Evolutionary conservation across 2,329 filamentous ascomycete genomes (phyloP).

Genomic region (Colletotrichum horii): DNA sequence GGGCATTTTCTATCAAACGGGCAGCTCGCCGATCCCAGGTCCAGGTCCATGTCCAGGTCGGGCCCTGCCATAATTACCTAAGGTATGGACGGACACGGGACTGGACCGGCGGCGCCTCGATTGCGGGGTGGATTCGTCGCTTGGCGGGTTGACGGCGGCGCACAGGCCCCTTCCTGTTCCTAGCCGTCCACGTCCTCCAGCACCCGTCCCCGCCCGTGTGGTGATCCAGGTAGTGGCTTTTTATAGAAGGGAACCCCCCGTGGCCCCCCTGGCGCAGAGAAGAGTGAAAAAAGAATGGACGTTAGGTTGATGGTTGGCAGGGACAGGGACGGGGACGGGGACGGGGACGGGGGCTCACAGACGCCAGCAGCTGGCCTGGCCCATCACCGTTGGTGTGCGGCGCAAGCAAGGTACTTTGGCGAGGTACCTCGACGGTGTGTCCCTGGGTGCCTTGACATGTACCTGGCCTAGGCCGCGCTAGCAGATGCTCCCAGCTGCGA

Average conservation of each 20-base stretch:
- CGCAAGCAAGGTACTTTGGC: background rate
- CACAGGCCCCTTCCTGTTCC: background rate
- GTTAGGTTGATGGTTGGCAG: background rate
- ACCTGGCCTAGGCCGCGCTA: background rate
- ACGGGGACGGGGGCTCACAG: background rate
- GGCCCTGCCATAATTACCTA: background rate
- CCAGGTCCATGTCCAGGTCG: background rate
- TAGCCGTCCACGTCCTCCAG: background rate
- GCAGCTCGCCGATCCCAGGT: background rate
- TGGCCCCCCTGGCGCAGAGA: background rate
- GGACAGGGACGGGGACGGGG: background rate
- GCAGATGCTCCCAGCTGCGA: background rate
- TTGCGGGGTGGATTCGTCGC: constrained; percentile 9
- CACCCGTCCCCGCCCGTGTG: background rate
- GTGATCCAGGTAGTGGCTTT: background rate
- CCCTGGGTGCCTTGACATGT: background rate
- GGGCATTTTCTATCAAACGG: background rate
- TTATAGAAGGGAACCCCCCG: constrained; percentile 15
- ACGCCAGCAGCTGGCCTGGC: constrained; percentile 8
- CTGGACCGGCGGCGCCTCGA: background rate
- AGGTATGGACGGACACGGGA: background rate
- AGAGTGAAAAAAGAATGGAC: background rate
- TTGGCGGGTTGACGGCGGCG: constrained; percentile 2
- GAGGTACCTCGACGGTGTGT: background rate
- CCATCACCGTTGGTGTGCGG: background rate